phyloP scores from a whole-genome alignment of 75 land plant species.

The Azolla pinnata region DNA sequence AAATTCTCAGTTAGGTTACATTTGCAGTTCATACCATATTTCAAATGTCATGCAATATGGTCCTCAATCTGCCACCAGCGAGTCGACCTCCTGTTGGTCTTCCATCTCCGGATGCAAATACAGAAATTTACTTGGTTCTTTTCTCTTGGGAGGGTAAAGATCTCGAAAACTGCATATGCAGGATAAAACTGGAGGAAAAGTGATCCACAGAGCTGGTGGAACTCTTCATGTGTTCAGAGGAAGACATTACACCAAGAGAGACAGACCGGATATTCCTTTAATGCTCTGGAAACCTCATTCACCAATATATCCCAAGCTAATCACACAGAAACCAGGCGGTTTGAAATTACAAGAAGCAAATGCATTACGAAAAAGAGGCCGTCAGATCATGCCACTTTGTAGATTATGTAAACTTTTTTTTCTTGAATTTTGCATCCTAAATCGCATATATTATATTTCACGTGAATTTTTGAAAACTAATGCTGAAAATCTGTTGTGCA shows the following conservation, averaged over 20 bases:
- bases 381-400: conserved; percentile 46
- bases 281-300: conserved; percentile 86
- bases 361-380: conserved; percentile 42
- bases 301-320: conserved; percentile 69
- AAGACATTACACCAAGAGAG: conserved; percentile 45
- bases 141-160: too few relatives aligned
- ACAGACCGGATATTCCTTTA: conserved; percentile 47
- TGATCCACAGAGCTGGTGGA: conserved; percentile 63
- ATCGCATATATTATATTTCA: not conserved
- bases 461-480: too few relatives aligned
- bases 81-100: too few relatives aligned
- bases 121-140: too few relatives aligned
- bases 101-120: too few relatives aligned
- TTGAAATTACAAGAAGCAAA: conserved; percentile 51
- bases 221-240: conserved; percentile 66
- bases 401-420: conserved; percentile 39
- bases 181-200: conserved; percentile 77
- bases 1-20: too few relatives aligned
- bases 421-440: not conserved
- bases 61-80: too few relatives aligned
- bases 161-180: too few relatives aligned
- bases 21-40: too few relatives aligned
- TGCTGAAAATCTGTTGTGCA: conserved; percentile 21
- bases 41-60: too few relatives aligned
- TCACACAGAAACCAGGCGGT: conserved; percentile 63